These are phyloP conservation scores for Cylindrotheca closterium DNA, from an alignment of 108 stramenopile genomes.

Conservation along the genomic window DNA sequence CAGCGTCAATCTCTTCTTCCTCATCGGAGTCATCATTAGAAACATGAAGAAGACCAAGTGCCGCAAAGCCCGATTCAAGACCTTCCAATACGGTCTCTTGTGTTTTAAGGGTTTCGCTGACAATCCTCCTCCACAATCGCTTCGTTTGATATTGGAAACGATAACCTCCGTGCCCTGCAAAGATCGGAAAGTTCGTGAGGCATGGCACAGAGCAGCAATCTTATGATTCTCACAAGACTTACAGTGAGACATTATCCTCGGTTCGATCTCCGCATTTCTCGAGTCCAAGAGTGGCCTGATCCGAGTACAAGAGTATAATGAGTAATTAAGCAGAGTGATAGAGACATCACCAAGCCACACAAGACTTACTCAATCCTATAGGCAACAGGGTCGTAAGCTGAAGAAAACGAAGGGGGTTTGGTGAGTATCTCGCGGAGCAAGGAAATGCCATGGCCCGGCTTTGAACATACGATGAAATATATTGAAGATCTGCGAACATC, in stretches of 20 bases:
- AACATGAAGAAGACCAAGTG: slow-evolving; percentile 52
- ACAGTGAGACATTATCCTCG: slow-evolving; percentile 72
- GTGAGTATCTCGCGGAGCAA: too few species aligned
- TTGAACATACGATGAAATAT: slow-evolving; percentile 71
- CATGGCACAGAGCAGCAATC: too few species aligned
- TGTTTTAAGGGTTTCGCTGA: slow-evolving; percentile 41
- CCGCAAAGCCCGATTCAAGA: slow-evolving; percentile 49
- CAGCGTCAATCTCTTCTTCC: slow-evolving; percentile 12
- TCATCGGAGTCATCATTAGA: slow-evolving; percentile 4
- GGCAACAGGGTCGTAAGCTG: slow-evolving; percentile 61
- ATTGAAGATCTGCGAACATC: slow-evolving; percentile 68
- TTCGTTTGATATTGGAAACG: slow-evolving; percentile 85
- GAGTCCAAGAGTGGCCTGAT: slow-evolving; percentile 54
- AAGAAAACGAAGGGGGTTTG: background rate
- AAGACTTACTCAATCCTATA: slow-evolving; percentile 60
- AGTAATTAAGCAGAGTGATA: too few species aligned
- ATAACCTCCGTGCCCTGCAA: slow-evolving; percentile 61
- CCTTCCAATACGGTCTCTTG: slow-evolving; percentile 50
- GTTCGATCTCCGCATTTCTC: slow-evolving; percentile 47
- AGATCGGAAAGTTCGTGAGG: too few species aligned
- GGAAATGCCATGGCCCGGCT: too few species aligned
- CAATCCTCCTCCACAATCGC: slow-evolving; percentile 47
- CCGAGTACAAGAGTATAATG: too few species aligned
- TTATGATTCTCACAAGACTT: too few species aligned
- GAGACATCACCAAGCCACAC: too few species aligned